Conservation (phyloP, 345 rosid species). For the Brassica napus region DNA sequence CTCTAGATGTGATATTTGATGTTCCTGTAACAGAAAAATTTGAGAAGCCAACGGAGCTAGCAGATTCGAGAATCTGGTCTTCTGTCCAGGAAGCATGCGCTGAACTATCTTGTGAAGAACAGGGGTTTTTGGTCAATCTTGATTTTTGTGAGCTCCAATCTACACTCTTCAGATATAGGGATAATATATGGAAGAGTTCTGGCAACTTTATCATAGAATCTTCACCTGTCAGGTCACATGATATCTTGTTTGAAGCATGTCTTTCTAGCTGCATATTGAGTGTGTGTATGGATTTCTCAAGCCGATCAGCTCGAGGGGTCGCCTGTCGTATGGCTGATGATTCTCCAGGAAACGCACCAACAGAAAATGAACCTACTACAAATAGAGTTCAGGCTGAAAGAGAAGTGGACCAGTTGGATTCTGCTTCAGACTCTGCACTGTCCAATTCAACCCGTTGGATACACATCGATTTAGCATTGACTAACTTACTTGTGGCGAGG, state of each 20-base stretch:
- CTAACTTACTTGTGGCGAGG: slow-evolving; percentile 54
- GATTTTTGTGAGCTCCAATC: slow-evolving; percentile 53
- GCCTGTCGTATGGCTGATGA: slow-evolving; percentile 38
- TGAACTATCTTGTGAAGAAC: slow-evolving; percentile 58
- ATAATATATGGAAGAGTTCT: slow-evolving; percentile 46
- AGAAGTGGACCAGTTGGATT: slow-evolving; percentile 45
- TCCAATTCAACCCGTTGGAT: slow-evolving; percentile 48
- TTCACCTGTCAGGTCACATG: slow-evolving; percentile 47
- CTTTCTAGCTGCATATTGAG: slow-evolving; percentile 59
- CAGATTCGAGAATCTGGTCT: slow-evolving; percentile 62
- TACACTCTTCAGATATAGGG: slow-evolving; percentile 52
- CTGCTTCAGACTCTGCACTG: slow-evolving; percentile 41
- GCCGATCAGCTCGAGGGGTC: slow-evolving; percentile 38
- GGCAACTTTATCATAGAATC: slow-evolving; percentile 46
- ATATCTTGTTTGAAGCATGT: slow-evolving; percentile 59
- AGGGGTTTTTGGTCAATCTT: slow-evolving; percentile 45
- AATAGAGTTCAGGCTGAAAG: slow-evolving; percentile 42
- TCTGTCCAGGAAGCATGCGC: slow-evolving; percentile 49
- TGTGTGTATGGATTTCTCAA: slow-evolving; percentile 48
- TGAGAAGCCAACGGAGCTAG: slow-evolving; percentile 37
- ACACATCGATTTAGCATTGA: slow-evolving; percentile 48
- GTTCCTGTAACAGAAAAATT: slow-evolving; percentile 45
- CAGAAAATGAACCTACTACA: slow-evolving; percentile 40
- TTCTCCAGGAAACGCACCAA: slow-evolving; percentile 42
- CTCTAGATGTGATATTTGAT: slow-evolving; percentile 63